Base-by-base conservation (phyloP, 768 basidiomycete genomes). In the Trichaptum fuscoviolaceum region DNA sequence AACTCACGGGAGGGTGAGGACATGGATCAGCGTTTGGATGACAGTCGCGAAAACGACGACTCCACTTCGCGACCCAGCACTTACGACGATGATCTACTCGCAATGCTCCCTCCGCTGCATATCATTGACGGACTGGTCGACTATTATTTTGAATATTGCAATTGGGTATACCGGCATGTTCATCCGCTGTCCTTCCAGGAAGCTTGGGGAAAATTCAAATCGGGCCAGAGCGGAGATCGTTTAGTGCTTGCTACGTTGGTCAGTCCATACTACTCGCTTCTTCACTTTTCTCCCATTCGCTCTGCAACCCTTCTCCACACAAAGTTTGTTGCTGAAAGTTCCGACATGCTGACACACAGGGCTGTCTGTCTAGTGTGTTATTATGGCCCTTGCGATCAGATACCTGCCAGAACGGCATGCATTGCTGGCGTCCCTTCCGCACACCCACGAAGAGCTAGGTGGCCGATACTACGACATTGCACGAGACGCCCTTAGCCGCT, bases 71-170 rank as follows among this genome's bases (percentile, higher is more conserved):
- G 74, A 65, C 79, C 79, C 58, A 81, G 79, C 67, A 85, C 85
- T 66, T 88, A 90, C 70, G 92, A 93, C 77, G 82, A 85, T 58
- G 92, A 93, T 74, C 81, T 93, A 8, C 82, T 92, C 68, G 79
- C 82, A 3, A 76, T 83, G 66, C 83, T 93, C 2, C 92, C 92
- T 2, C 78, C 84, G 23, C 76, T 88, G 63, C 84, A 88, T 59
- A 79, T 87, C 64, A 87, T 93, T 71, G 92, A 93, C 72, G 84
- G 82, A 20, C 85, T 94, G 63, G 82, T 94, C 73, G 76, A 77
- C 61, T 89, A 87, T 76, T 93, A 93, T 75, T 93, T 93, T 71
- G 89, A 91, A 70, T 91, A 90, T 73, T 92, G 91, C 82, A 92
- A 90, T 75, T 94, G 92, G 92, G 85, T 93, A 64, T 91, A 93